Evolutionary conservation across 2,329 filamentous ascomycete species (phyloP), one percentile per base, ranked within the genome.

Genomic region (Penicillium vulpinum): DNA sequence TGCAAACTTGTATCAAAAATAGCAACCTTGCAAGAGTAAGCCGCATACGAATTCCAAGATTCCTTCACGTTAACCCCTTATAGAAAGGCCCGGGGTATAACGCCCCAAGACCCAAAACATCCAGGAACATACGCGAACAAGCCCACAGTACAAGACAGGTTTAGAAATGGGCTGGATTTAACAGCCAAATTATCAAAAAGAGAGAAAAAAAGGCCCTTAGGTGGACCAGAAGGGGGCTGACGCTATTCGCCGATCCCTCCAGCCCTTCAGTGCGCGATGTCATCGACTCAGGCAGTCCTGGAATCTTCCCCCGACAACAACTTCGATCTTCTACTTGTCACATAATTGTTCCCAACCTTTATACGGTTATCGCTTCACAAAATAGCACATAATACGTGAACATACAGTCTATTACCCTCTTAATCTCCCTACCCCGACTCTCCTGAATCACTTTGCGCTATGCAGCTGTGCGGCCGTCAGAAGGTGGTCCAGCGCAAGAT

Each of bases 401-500:
- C 24, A 26, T 7, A 21, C 35, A 16, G 18, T 22, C 18, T 15
- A 38, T 21, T 21, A 4, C 4, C 7, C 18, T 11, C 28, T n/a
- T 48, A 24, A 54, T 55, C 28, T 24, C 31, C 38, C 28, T 41
- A 39, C 31, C 52, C 29, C 48, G 24, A 35, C 26, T 21, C 51
- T 48, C 43, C 51, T 48, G 41, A 48, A 39, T 40, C 35, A 51
- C 52, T 33, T 50, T 36, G 58, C 67, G 73, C 64, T 57, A 82
- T 83, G 80, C 76, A 80, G 69, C 77, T 86, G 61, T 89, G 88
- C 74, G 87, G 88, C 70, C 86, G 88, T 65, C 87, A 85, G 62
- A 91, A 95, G 81, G 92, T 90, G 54, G 91, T 93, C 69, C 90
- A 95, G 85, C 90, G 92, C 80, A 97, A 97, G 87, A 89, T 97